Evolutionary conservation across 805 yeast genomes (phyloP), one percentile per base, ranked within the genome.

Genomic region (Saturnispora serradocipensis): DNA sequence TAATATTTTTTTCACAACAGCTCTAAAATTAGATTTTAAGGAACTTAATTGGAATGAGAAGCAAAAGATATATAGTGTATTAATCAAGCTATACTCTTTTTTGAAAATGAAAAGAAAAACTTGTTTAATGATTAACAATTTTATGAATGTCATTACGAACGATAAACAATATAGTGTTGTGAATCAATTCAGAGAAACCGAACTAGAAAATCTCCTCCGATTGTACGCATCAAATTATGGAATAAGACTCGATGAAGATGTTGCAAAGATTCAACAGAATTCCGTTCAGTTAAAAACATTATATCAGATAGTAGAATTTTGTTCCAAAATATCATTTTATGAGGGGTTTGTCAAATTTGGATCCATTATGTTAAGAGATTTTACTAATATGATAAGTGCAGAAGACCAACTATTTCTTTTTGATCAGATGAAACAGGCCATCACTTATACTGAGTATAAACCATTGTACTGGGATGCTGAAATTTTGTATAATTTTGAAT

Each of bases 381-480:
- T 77, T 57, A 65, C 76, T 2, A 77, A 76, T 57, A 68, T 82
- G 24, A 66, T 87, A 44, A 70, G 78, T 0, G 68, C 69, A 8
- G 75, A 73, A 10, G 93, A 86, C 58, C 95, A 87, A 61, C 55
- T 66, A 3, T 64, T 63, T 13, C 54, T 76, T 3, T 65, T 68
- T 53, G 54, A 58, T 6, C 65, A 62, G 2, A 58, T 83, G 9
- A 68, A 63, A 34, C 53, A 61, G 8, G 56, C 71, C 11, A 58
- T 53, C 28, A 20, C 40, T 1, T 46, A 46, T 2, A 18, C 38
- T 5, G 50, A 51, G 2, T 7, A 3, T 4, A 18, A 58, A 1
- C 54, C 67, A 10, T 67, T 71, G 1, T 88, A 87, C 59, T 87
- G 95, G 87, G 97, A 91, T 64, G 81, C 83, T 0, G 75, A 72